Conservation (phyloP, 768 basidiomycete species). For the Tubosaeta sp. region DNA sequence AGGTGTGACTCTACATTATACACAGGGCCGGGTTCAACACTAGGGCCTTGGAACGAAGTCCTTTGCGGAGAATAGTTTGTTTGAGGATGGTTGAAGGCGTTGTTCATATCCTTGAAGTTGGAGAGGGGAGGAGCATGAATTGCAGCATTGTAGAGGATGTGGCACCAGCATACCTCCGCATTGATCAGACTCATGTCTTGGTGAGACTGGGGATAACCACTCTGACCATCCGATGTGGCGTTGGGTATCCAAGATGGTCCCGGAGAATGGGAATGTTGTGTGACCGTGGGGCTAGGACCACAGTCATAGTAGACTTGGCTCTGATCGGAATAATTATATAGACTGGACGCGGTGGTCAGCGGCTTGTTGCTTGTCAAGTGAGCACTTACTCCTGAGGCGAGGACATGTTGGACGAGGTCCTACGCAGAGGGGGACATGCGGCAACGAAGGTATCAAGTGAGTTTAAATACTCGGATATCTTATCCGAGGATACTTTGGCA, state of each 20-base stretch:
- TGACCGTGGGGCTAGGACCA: neutral
- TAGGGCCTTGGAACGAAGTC: neutral
- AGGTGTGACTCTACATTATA: constrained; percentile 5
- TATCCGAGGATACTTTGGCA: constrained; percentile 17
- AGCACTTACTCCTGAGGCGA: constrained; percentile 17
- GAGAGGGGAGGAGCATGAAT: neutral
- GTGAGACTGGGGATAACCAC: constrained; percentile 1
- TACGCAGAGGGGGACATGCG: constrained; percentile 5
- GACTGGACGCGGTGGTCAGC: constrained; percentile 8
- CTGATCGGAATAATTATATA: neutral
- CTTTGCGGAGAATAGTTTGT: neutral
- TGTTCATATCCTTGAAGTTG: constrained; percentile 6
- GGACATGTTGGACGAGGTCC: constrained; percentile 15
- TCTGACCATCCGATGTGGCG: neutral
- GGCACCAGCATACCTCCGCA: constrained; percentile 7
- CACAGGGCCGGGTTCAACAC: constrained; percentile 1
- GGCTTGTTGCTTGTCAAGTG: neutral
- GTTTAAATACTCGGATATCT: constrained; percentile 22
- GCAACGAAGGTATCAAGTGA: neutral
- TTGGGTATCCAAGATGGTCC: constrained; percentile 3
- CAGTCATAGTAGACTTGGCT: constrained; percentile 3
- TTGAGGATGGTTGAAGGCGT: neutral
- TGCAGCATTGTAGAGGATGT: neutral
- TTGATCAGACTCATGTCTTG: constrained; percentile 4
- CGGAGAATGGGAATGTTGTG: neutral